Evolutionary conservation across 371 early-diverging fungal genomes (phyloP).

Genomic region (Rhizopus stolonifer): DNA sequence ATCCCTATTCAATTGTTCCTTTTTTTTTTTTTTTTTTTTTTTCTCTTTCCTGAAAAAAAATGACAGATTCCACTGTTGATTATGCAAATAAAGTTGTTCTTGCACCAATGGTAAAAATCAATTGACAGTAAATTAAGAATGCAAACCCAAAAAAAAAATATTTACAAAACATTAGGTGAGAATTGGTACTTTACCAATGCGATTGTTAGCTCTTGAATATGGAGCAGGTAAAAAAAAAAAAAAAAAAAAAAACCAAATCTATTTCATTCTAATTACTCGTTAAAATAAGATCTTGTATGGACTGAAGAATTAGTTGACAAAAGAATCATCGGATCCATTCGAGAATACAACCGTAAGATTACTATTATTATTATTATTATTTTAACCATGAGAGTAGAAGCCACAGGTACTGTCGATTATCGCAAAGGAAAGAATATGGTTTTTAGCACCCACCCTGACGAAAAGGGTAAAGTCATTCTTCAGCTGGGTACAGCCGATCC

Average conservation of each 20-base stretch:
- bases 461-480: slow-evolving; percentile 68
- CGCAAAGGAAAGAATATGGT: slow-evolving; percentile 52
- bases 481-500: slow-evolving; percentile 86
- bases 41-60: slow-evolving; percentile 1
- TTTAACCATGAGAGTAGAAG: slow-evolving; percentile 31
- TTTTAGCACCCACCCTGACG: slow-evolving; percentile 67
- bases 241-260: too few relatives aligned
- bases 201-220: slow-evolving; percentile 79
- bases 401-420: slow-evolving; percentile 72
- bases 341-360: slow-evolving; percentile 71
- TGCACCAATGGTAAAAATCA: slow-evolving; percentile 81
- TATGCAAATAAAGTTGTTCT: slow-evolving; percentile 70
- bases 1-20: too few relatives aligned
- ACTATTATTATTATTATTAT: too few relatives aligned
- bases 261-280: slow-evolving; percentile 1
- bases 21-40: too few relatives aligned
- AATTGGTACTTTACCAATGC: slow-evolving; percentile 85
- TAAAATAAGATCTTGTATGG: slow-evolving; percentile 77
- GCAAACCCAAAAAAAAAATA: neutral
- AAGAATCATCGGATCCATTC: slow-evolving; percentile 76
- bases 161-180: slow-evolving; percentile 56
- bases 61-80: slow-evolving; percentile 34
- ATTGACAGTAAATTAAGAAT: neutral
- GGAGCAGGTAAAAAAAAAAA: slow-evolving; percentile 80
- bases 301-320: slow-evolving; percentile 91